phyloP scores from a whole-genome alignment of 2,329 filamentous ascomycete species.

The Blastomyces parvus region DNA sequence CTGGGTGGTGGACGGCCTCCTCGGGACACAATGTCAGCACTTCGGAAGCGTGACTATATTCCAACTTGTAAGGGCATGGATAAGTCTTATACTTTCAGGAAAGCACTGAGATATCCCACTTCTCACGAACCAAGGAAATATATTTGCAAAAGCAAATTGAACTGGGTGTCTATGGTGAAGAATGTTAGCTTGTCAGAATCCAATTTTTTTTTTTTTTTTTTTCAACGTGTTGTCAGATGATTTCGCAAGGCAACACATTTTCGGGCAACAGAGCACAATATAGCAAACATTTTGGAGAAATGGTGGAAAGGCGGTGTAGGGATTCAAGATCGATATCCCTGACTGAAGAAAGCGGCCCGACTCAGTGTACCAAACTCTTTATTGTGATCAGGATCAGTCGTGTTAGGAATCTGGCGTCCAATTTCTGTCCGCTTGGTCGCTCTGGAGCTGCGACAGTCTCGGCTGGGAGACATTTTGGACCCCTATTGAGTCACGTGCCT shows the following conservation, averaged over 20 bases:
- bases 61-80: not conserved
- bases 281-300: not conserved
- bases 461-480: too few species aligned
- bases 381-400: not conserved
- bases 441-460: too few species aligned
- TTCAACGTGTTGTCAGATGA: not conserved
- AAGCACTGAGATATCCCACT: not conserved
- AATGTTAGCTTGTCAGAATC: not conserved
- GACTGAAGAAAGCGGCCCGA: not conserved
- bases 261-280: not conserved
- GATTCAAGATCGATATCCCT: not conserved
- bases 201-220: too few species aligned
- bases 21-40: too few species aligned
- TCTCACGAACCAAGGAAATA: not conserved
- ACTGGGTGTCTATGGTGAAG: not conserved
- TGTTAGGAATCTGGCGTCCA: not conserved
- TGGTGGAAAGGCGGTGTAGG: not conserved
- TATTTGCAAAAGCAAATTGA: not conserved
- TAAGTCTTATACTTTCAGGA: not conserved
- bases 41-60: not conserved
- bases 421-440: not conserved
- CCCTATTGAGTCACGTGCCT: too few species aligned
- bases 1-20: not conserved
- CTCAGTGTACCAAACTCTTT: not conserved
- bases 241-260: not conserved